Percentiles rank a stretch among this genome's conserved stretches.
These are phyloP conservation scores for Boletus fagicola DNA, from an alignment of 768 basidiomycete genomes.

Conservation along the genomic window DNA sequence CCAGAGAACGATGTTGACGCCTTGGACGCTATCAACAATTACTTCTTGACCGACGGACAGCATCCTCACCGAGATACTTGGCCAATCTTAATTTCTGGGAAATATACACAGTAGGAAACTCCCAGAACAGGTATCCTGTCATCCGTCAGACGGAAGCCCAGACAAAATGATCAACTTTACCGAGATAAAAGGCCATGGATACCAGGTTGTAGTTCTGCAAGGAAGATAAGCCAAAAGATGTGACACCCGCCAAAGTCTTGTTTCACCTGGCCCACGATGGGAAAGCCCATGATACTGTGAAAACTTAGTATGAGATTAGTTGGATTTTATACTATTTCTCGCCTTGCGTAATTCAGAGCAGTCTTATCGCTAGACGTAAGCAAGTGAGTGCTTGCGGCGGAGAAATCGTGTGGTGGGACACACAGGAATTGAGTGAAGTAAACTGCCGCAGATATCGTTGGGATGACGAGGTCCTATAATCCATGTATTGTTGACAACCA, in stretches of 20 bases:
- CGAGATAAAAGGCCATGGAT: conserved; percentile 62
- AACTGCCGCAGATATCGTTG: conserved; percentile 58
- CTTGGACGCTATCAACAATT: conserved; percentile 24
- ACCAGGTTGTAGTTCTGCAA: conserved; percentile 61
- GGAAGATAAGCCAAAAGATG: conserved; percentile 1
- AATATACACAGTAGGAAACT: conserved; percentile 66
- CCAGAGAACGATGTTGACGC: conserved; percentile 60
- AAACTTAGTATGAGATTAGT: conserved; percentile 2
- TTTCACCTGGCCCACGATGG: conserved; percentile 56
- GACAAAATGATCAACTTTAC: conserved; percentile 26
- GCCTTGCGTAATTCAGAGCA: conserved; percentile 69
- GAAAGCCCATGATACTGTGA: conserved; percentile 61
- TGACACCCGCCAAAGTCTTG: neutral
- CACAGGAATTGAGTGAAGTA: conserved; percentile 70
- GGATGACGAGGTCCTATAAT: conserved; percentile 49
- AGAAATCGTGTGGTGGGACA: conserved; percentile 14
- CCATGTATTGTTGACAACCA: neutral
- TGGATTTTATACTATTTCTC: neutral
- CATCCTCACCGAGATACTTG: conserved; percentile 54
- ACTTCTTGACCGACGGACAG: neutral
- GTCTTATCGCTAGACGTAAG: conserved; percentile 56
- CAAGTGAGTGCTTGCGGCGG: neutral
- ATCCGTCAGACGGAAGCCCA: conserved; percentile 1
- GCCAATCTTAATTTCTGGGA: conserved; percentile 59
- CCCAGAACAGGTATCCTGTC: conserved; percentile 55